phyloP scores from a whole-genome alignment of 768 basidiomycete genomes.

The Chiua virens region DNA sequence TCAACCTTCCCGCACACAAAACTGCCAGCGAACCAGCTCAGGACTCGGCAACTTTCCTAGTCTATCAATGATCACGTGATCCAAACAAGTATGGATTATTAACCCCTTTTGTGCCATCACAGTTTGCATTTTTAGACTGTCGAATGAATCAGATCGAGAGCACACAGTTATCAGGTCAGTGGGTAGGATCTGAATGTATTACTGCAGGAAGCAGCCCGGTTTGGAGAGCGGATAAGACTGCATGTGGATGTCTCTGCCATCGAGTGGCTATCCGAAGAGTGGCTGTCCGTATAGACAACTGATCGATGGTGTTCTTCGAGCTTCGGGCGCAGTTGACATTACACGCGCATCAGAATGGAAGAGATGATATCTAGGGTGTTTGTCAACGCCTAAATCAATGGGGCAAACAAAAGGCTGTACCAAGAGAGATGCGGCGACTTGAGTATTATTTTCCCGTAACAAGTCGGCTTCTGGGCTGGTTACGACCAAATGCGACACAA shows the following conservation, averaged over 20 bases:
- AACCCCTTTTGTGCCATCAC: background rate
- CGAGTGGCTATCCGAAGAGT: background rate
- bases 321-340: slow-evolving; percentile 32
- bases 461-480: slow-evolving; percentile 8
- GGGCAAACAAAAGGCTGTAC: slow-evolving; percentile 28
- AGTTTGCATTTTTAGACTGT: too few species aligned
- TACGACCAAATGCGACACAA: background rate
- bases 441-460: slow-evolving; percentile 4
- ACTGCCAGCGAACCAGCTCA: too few species aligned
- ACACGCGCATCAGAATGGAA: slow-evolving; percentile 41
- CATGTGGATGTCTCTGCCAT: slow-evolving; percentile 6
- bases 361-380: slow-evolving; percentile 27
- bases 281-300: slow-evolving; percentile 8
- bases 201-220: slow-evolving; percentile 9
- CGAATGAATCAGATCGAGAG: too few species aligned
- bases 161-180: slow-evolving; percentile 2
- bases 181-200: slow-evolving; percentile 9
- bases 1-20: too few species aligned
- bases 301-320: slow-evolving; percentile 16
- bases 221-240: slow-evolving; percentile 4
- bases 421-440: slow-evolving; percentile 19
- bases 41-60: too few species aligned
- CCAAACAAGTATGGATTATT: too few species aligned
- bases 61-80: background rate
- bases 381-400: slow-evolving; percentile 17